Evolutionary conservation across 805 yeast species (phyloP).

Genomic region (Grigorovia transvaalensis): DNA sequence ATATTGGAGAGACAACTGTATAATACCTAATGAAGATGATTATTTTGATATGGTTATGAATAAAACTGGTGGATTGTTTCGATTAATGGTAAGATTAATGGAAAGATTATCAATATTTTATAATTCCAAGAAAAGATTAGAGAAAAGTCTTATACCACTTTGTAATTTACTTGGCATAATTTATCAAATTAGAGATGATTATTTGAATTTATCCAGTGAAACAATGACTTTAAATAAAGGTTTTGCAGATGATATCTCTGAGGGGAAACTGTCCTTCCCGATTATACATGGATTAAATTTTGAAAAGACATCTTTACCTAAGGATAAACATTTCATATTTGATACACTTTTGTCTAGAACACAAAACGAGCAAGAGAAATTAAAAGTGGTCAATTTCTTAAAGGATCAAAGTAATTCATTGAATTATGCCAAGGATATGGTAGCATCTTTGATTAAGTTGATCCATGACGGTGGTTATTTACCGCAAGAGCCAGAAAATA

Average conservation of each 20-base stretch:
- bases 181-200: constrained; percentile 83
- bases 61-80: constrained; percentile 81
- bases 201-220: constrained; percentile 48
- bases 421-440: constrained; percentile 14
- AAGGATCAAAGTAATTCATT: constrained; percentile 25
- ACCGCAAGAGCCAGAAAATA: constrained; percentile 9
- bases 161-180: constrained; percentile 72
- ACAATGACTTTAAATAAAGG: constrained; percentile 55
- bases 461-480: constrained; percentile 15
- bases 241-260: constrained; percentile 74
- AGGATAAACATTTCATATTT: constrained; percentile 32
- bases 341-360: constrained; percentile 47
- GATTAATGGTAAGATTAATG: constrained; percentile 62
- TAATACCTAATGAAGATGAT: constrained; percentile 50
- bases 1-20: constrained; percentile 62
- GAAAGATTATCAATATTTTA: constrained; percentile 24
- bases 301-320: constrained; percentile 9
- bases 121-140: constrained; percentile 1
- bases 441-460: constrained; percentile 13
- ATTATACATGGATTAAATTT: constrained; percentile 53
- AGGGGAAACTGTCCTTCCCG: constrained; percentile 84
- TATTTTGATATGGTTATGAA: constrained; percentile 75
- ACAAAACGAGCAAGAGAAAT: constrained; percentile 38
- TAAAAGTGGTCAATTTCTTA: constrained; percentile 40
- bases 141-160: constrained; percentile 39